phyloP scores from a whole-genome alignment of 768 basidiomycete species.

The Psilocybe subaeruginosa region DNA sequence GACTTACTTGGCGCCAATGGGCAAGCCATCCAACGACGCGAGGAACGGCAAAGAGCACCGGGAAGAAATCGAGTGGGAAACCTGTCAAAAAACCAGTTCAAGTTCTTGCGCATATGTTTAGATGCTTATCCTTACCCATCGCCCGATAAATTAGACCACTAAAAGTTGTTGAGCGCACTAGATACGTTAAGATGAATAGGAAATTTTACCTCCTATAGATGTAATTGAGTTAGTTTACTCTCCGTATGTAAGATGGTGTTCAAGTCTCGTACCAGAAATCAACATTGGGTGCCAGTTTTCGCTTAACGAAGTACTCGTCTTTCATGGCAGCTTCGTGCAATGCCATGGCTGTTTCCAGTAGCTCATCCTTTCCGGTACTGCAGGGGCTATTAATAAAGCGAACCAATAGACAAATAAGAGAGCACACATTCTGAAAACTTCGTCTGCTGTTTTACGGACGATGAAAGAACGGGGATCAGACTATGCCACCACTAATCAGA shows the following conservation, averaged over 20 bases:
- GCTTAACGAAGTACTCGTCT: slow-evolving; percentile 85
- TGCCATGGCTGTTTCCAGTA: slow-evolving; percentile 88
- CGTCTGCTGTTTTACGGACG: slow-evolving; percentile 87
- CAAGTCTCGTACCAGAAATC: slow-evolving; percentile 75
- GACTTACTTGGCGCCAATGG: slow-evolving; percentile 81
- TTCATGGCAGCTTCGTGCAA: slow-evolving; percentile 88
- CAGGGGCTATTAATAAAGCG: background rate
- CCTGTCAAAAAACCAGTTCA: slow-evolving; percentile 43
- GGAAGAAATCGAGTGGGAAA: slow-evolving; percentile 94
- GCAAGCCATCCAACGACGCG: slow-evolving; percentile 93
- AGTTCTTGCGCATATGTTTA: background rate
- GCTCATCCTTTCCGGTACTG: slow-evolving; percentile 83
- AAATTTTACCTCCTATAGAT: slow-evolving; percentile 55
- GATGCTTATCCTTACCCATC: slow-evolving; percentile 60
- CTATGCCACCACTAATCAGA: slow-evolving; percentile 34
- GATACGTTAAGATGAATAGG: slow-evolving; percentile 2
- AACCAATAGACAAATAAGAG: background rate
- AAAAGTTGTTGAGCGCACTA: slow-evolving; percentile 3
- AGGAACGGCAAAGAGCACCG: slow-evolving; percentile 90
- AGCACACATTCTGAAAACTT: slow-evolving; percentile 85
- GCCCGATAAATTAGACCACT: slow-evolving; percentile 91
- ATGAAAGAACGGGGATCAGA: slow-evolving; percentile 92
- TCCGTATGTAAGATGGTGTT: background rate
- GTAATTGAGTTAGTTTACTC: slow-evolving; percentile 8
- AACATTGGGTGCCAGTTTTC: slow-evolving; percentile 87